Evolutionary conservation across 2,329 filamentous ascomycete genomes (phyloP).

Genomic region (Colletotrichum viniferum): DNA sequence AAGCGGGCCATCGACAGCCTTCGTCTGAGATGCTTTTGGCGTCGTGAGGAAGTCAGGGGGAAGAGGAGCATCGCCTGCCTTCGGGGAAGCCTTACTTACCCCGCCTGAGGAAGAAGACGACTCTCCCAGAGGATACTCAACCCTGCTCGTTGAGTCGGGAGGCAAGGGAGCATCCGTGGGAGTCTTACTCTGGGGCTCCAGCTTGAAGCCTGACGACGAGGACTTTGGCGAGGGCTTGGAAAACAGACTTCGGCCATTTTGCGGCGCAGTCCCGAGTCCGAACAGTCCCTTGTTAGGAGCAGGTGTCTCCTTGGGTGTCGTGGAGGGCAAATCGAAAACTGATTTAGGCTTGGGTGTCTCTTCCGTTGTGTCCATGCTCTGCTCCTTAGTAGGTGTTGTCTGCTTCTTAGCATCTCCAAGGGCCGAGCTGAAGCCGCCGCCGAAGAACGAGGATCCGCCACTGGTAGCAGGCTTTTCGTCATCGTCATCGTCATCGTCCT

Average conservation of each 20-base stretch:
- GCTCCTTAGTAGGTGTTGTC: constrained; percentile 49
- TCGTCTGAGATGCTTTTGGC: constrained; percentile 25
- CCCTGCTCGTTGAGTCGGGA: constrained; percentile 60
- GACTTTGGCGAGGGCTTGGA: constrained; percentile 20
- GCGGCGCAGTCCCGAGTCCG: constrained; percentile 36
- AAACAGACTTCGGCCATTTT: constrained; percentile 30
- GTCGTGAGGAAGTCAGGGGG: constrained; percentile 39
- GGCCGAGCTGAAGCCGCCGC: constrained; percentile 63
- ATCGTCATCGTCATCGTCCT: constrained; percentile 65
- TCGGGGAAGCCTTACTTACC: constrained; percentile 27
- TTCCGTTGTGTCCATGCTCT: constrained; percentile 54
- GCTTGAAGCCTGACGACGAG: constrained; percentile 1
- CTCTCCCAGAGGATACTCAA: constrained; percentile 51
- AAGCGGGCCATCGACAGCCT: constrained; percentile 38
- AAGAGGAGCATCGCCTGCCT: constrained; percentile 39
- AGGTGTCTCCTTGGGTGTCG: constrained; percentile 58
- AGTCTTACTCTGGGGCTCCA: constrained; percentile 38
- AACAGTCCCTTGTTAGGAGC: constrained; percentile 43
- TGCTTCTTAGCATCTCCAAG: constrained; percentile 53
- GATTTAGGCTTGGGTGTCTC: constrained; percentile 39
- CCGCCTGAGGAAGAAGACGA: constrained; percentile 54
- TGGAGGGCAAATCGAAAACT: constrained; percentile 31
- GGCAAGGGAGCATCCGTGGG: constrained; percentile 50
- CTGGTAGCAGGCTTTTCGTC: constrained; percentile 51
- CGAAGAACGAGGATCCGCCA: constrained; percentile 60